Percentiles rank a stretch among this genome's conserved stretches.
phyloP scores from a whole-genome alignment of 345 rosid species.

The Cochlearia excelsa region DNA sequence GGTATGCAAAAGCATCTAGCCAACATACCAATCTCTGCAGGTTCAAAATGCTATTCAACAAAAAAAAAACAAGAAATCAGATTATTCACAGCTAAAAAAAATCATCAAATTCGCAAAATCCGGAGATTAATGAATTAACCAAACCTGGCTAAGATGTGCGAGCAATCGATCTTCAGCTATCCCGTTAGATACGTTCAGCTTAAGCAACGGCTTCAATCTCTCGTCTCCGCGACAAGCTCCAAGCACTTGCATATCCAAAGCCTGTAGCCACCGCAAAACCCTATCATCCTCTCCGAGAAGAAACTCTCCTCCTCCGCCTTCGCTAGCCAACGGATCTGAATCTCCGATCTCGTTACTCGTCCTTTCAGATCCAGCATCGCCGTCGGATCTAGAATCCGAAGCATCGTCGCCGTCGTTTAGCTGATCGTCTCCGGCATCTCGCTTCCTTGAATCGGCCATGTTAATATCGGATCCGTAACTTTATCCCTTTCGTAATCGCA shows the following conservation, averaged over 20 bases:
- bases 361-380: constrained; percentile 38
- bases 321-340: constrained; percentile 60
- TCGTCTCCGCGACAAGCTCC: constrained; percentile 98
- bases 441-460: constrained; percentile 55
- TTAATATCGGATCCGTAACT: constrained; percentile 35
- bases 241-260: constrained; percentile 83
- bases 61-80: background rate
- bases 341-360: constrained; percentile 39
- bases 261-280: constrained; percentile 84
- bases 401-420: constrained; percentile 42
- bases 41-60: constrained; percentile 67
- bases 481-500: constrained; percentile 4
- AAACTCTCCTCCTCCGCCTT: constrained; percentile 61
- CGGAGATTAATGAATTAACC: background rate
- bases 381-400: constrained; percentile 32
- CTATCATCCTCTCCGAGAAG: constrained; percentile 72
- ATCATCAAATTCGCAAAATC: background rate
- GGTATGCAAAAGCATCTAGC: constrained; percentile 96
- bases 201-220: constrained; percentile 90
- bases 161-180: constrained; percentile 75
- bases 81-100: background rate
- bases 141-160: constrained; percentile 83
- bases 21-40: constrained; percentile 85
- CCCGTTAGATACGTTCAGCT: constrained; percentile 58
- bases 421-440: constrained; percentile 42